Percentiles rank a stretch among this genome's conserved stretches.
Evolutionary conservation across 768 basidiomycete genomes (phyloP).

Genomic region (Chlorophyllum brunneum): DNA sequence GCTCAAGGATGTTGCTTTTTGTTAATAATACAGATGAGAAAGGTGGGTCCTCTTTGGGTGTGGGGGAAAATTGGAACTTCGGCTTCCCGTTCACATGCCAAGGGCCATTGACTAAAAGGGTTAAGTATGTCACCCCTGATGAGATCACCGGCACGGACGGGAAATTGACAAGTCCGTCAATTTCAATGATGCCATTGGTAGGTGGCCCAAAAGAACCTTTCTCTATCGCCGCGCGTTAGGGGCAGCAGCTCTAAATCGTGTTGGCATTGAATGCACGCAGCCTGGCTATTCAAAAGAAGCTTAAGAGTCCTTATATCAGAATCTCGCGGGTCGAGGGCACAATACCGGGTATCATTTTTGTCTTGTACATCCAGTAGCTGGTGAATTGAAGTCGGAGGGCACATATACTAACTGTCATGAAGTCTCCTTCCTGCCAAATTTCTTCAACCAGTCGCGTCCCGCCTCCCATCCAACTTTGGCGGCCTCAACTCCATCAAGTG

Average conservation of each 20-base stretch:
- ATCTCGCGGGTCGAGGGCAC: too few species aligned
- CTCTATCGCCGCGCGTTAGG: too few species aligned
- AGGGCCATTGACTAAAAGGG: neutral
- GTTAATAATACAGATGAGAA: slow-evolving; percentile 11
- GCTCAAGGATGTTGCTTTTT: neutral
- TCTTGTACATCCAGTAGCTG: too few species aligned
- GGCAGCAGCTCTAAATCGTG: too few species aligned
- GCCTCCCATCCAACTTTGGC: slow-evolving; percentile 51
- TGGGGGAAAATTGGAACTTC: slow-evolving; percentile 1
- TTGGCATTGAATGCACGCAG: too few species aligned
- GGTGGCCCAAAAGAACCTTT: too few species aligned
- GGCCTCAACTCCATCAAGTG: slow-evolving; percentile 61
- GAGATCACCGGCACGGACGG: slow-evolving; percentile 3
- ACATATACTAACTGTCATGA: neutral
- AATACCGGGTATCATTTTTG: too few species aligned
- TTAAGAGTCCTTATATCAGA: too few species aligned
- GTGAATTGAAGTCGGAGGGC: too few species aligned
- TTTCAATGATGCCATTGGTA: neutral
- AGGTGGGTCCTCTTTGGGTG: neutral
- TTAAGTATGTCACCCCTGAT: neutral
- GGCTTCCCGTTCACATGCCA: slow-evolving; percentile 10
- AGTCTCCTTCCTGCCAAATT: neutral
- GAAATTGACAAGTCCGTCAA: neutral
- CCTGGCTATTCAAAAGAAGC: too few species aligned
- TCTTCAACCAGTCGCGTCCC: slow-evolving; percentile 45